These are phyloP conservation scores for Colletotrichum costaricense DNA, from an alignment of 2,329 filamentous ascomycete genomes.

Conservation along the genomic window DNA sequence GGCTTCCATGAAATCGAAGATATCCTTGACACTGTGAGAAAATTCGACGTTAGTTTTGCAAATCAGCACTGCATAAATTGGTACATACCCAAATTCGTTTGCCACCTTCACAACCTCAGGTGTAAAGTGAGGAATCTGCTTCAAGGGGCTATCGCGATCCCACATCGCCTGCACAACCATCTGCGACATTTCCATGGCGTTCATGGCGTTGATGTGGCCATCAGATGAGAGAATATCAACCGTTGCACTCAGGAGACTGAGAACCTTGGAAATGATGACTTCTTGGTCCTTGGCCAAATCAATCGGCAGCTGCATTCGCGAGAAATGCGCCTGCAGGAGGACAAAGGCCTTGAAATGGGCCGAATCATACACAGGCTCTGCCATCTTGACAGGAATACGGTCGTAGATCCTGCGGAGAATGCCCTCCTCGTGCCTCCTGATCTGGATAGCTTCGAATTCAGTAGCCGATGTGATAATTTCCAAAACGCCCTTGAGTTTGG, in stretches of 20 bases:
- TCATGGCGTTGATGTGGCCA: constrained; percentile 96
- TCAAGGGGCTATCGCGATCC: constrained; percentile 96
- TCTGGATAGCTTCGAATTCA: constrained; percentile 95
- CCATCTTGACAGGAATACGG: constrained; percentile 94
- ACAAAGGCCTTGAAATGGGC: constrained; percentile 99
- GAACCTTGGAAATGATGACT: constrained; percentile 82
- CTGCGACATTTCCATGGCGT: constrained; percentile 98
- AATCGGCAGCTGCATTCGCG: constrained; percentile 94
- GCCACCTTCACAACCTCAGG: constrained; percentile 85
- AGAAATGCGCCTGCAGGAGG: constrained; percentile 97
- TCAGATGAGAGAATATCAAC: constrained; percentile 97
- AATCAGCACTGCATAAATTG: neutral
- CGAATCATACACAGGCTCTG: constrained; percentile 86
- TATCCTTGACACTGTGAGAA: constrained; percentile 79
- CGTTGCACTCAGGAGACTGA: constrained; percentile 89
- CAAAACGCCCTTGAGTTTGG: constrained; percentile 95
- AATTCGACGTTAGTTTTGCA: constrained; percentile 44
- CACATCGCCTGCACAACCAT: constrained; percentile 99
- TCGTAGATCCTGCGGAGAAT: constrained; percentile 94
- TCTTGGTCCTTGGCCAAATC: constrained; percentile 98
- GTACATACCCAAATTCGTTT: constrained; percentile 78
- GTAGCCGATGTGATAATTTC: constrained; percentile 98
- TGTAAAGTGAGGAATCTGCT: constrained; percentile 96
- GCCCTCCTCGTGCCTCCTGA: constrained; percentile 89
- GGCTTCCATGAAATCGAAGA: constrained; percentile 98